phyloP scores from a whole-genome alignment of 139 green algal genomes.

The Coccomyxa sp. region DNA sequence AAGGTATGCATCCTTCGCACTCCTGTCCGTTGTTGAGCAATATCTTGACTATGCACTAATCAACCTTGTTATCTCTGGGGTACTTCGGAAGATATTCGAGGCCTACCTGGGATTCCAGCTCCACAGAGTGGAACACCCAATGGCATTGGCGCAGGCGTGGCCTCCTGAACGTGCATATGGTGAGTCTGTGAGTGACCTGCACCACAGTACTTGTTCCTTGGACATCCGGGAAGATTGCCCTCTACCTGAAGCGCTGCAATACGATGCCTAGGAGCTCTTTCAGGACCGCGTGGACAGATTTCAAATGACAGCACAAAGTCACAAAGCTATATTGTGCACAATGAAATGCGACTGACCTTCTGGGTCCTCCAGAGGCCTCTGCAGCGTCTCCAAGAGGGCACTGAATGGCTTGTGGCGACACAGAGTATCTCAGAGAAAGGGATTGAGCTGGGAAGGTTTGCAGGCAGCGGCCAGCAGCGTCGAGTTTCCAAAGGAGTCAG shows the following conservation, averaged over 20 bases:
- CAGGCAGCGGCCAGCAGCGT: neutral
- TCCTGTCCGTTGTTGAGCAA: too few relatives aligned
- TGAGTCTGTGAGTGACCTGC: neutral
- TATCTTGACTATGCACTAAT: neutral
- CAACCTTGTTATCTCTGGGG: neutral
- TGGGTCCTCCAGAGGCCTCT: too few relatives aligned
- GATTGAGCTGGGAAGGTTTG: neutral
- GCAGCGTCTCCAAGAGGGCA: neutral
- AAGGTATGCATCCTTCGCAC: too few relatives aligned
- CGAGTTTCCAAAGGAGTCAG: neutral
- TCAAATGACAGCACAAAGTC: too few relatives aligned
- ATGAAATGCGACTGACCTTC: too few relatives aligned
- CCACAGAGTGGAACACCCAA: slow-evolving; percentile 21
- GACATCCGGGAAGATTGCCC: too few relatives aligned
- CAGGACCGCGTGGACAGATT: too few relatives aligned
- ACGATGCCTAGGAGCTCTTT: too few relatives aligned
- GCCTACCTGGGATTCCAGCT: too few relatives aligned
- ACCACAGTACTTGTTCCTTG: neutral
- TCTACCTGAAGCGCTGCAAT: too few relatives aligned
- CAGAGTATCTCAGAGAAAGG: neutral
- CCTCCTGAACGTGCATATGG: slow-evolving; percentile 29
- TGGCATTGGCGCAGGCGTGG: slow-evolving; percentile 7
- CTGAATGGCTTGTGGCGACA: neutral
- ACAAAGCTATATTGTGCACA: too few relatives aligned
- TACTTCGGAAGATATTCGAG: too few relatives aligned